These are phyloP conservation scores for Xylaria bambusicola DNA, from an alignment of 495 filamentous ascomycete genomes.

Conservation along the genomic window DNA sequence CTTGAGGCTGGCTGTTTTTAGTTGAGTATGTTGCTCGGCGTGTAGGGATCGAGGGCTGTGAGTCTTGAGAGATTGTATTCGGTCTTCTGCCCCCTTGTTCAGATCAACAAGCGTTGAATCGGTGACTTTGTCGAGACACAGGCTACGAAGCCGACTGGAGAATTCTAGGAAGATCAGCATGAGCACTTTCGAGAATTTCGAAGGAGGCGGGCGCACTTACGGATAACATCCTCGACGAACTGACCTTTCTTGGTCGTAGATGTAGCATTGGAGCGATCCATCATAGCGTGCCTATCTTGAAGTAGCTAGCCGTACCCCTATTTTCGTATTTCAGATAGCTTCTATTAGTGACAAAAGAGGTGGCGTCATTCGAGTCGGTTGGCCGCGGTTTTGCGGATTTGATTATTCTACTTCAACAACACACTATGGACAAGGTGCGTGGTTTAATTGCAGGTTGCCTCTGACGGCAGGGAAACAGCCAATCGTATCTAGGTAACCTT, in stretches of 20 bases:
- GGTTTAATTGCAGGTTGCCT: too few species aligned
- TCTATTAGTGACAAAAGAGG: too few species aligned
- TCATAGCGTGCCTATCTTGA: not conserved
- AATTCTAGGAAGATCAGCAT: slow-evolving; percentile 33
- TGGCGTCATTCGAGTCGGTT: not conserved
- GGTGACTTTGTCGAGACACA: slow-evolving; percentile 19
- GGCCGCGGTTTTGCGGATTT: not conserved
- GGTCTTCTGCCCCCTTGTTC: slow-evolving; percentile 24
- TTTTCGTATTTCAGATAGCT: not conserved
- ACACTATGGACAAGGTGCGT: too few species aligned
- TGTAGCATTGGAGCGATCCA: slow-evolving; percentile 10
- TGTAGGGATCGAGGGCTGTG: slow-evolving; percentile 21
- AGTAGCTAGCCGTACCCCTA: not conserved
- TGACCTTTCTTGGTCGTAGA: slow-evolving; percentile 22
- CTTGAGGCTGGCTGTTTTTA: slow-evolving; percentile 55
- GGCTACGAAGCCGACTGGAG: slow-evolving; percentile 31
- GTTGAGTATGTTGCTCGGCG: slow-evolving; percentile 39
- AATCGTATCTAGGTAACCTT: too few species aligned
- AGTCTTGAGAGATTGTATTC: slow-evolving; percentile 25
- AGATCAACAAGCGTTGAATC: slow-evolving; percentile 13
- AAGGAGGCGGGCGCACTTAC: slow-evolving; percentile 20
- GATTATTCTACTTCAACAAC: too few species aligned
- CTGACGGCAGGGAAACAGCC: too few species aligned
- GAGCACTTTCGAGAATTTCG: not conserved
- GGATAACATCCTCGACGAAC: slow-evolving; percentile 26